Evolutionary conservation across 2,329 filamentous ascomycete species (phyloP).

Genomic region (Ramichloridium luteum): DNA sequence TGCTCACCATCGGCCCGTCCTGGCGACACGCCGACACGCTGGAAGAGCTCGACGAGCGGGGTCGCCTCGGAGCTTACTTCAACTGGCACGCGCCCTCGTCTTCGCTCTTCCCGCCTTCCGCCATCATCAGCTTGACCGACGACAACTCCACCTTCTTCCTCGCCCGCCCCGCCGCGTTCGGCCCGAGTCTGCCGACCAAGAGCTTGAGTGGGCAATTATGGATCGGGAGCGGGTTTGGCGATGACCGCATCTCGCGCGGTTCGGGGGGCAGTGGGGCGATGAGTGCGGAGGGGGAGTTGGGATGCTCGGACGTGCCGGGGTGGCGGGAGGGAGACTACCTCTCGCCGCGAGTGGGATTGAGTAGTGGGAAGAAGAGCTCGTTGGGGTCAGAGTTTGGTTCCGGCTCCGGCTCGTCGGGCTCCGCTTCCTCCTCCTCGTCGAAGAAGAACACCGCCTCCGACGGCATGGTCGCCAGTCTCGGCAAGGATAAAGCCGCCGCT

Average conservation of each 20-base stretch:
- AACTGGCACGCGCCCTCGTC: constrained; percentile 47
- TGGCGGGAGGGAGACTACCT: constrained; percentile 54
- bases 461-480: constrained; percentile 10
- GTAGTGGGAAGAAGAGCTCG: constrained; percentile 2
- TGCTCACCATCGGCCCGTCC: constrained; percentile 28
- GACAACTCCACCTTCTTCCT: constrained; percentile 98
- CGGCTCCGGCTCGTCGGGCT: too few relatives aligned
- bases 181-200: constrained; percentile 59
- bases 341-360: constrained; percentile 1
- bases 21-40: constrained; percentile 10
- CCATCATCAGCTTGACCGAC: constrained; percentile 89
- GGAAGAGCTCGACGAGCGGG: constrained; percentile 17
- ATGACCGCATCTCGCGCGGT: constrained; percentile 47
- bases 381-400: too few relatives aligned
- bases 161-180: constrained; percentile 85
- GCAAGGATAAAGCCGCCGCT: constrained; percentile 12
- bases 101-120: constrained; percentile 86
- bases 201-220: constrained; percentile 83
- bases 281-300: constrained; percentile 69
- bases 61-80: constrained; percentile 31
- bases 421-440: too few relatives aligned
- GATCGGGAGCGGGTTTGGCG: constrained; percentile 84
- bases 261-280: constrained; percentile 40
- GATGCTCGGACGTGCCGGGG: constrained; percentile 86
- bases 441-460: constrained; percentile 9